Evolutionary conservation across 2,329 filamentous ascomycete species (phyloP).

Genomic region (Botrytis deweyae): DNA sequence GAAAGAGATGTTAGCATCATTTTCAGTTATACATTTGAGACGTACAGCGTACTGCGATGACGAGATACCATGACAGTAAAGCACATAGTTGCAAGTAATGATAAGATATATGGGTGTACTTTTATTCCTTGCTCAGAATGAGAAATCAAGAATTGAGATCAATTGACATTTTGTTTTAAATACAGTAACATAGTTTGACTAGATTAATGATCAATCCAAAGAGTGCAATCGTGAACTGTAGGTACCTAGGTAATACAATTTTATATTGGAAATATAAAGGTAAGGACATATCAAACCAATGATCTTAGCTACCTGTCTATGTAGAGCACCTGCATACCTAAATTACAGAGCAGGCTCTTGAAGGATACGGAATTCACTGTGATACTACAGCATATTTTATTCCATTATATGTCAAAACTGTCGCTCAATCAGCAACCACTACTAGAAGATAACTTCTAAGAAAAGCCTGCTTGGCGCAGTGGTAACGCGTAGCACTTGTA

Average conservation of each 20-base stretch:
- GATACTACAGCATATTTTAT: too few relatives aligned
- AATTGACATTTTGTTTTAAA: neutral
- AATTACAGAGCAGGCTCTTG: neutral
- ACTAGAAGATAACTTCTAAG: conserved; percentile 4
- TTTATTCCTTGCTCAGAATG: too few relatives aligned
- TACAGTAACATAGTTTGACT: too few relatives aligned
- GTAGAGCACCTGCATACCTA: too few relatives aligned
- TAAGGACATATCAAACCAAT: neutral
- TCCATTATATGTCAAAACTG: neutral
- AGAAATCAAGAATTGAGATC: neutral
- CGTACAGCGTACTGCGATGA: neutral
- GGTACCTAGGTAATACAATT: neutral
- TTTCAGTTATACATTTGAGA: neutral
- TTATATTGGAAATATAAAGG: neutral
- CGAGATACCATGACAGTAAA: neutral
- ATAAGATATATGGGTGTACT: neutral
- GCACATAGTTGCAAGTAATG: neutral
- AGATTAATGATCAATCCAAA: too few relatives aligned
- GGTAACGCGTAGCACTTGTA: conserved; percentile 21
- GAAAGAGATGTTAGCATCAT: neutral
- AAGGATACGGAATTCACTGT: too few relatives aligned
- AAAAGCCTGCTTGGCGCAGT: conserved; percentile 17
- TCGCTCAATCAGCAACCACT: neutral
- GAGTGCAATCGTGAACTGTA: too few relatives aligned
- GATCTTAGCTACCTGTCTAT: too few relatives aligned